Percentiles rank a stretch among this genome's conserved stretches.
These are phyloP conservation scores for Cornus controversa DNA, from an alignment of 148 eudicot species.

Conservation along the genomic window DNA sequence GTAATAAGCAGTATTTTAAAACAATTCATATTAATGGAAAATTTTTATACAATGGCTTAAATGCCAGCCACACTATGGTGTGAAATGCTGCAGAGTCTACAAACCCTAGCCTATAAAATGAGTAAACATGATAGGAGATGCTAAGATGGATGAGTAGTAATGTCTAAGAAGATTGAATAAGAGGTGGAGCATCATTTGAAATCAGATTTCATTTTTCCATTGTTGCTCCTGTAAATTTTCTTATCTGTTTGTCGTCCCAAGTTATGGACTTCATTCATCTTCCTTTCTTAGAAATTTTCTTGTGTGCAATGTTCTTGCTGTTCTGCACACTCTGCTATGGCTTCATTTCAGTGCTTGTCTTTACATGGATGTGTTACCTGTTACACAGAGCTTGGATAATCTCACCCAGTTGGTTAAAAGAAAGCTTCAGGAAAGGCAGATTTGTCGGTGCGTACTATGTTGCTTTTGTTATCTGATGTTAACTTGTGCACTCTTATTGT, in stretches of 20 bases:
- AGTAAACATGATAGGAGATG: background rate
- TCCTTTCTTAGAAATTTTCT: background rate
- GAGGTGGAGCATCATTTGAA: background rate
- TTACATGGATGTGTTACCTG: slow-evolving; percentile 4
- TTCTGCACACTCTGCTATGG: background rate
- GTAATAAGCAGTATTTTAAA: background rate
- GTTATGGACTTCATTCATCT: background rate
- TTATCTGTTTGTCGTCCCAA: background rate
- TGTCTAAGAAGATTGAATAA: background rate
- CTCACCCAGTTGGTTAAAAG: slow-evolving; percentile 83
- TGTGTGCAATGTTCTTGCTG: background rate
- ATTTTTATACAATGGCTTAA: too few species aligned
- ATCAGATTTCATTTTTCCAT: too few species aligned
- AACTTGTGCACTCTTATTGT: background rate
- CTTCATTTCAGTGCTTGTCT: background rate
- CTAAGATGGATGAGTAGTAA: background rate
- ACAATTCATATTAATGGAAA: background rate
- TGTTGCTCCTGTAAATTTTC: background rate
- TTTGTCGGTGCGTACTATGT: slow-evolving; percentile 62
- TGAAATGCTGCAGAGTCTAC: too few species aligned
- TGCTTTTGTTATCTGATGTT: background rate
- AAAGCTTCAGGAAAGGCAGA: slow-evolving; percentile 65
- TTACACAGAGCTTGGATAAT: slow-evolving; percentile 80
- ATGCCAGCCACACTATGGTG: too few species aligned
- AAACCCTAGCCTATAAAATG: background rate